These are phyloP conservation scores for Pouteria glomerata DNA, from an alignment of 148 eudicot species.

Conservation along the genomic window DNA sequence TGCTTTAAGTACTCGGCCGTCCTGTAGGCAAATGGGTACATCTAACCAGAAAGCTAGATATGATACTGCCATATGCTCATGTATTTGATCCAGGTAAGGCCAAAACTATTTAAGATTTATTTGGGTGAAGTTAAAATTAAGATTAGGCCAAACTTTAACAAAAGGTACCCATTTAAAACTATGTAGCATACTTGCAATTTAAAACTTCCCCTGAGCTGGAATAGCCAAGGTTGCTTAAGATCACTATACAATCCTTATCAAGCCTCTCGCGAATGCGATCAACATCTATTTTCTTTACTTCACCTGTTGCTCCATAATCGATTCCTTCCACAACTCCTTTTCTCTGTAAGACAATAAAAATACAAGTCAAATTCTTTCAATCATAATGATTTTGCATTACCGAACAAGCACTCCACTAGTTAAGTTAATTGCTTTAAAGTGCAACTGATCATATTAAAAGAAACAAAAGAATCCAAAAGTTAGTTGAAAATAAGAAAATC, in stretches of 20 bases:
- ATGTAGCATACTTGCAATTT: constrained; percentile 91
- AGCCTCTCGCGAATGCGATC: constrained; percentile 80
- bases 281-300: constrained; percentile 92
- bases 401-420: not conserved
- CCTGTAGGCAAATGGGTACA: too few species aligned
- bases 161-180: constrained; percentile 40
- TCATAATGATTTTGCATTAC: not conserved
- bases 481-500: not conserved
- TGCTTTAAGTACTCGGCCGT: too few species aligned
- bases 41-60: too few species aligned
- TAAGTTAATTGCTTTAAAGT: not conserved
- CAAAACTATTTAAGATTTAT: too few species aligned
- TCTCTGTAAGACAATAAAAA: constrained; percentile 40
- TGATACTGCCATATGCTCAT: not conserved
- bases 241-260: constrained; percentile 81
- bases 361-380: not conserved
- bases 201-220: constrained; percentile 96
- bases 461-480: not conserved
- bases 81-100: not conserved
- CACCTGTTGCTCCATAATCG: constrained; percentile 93
- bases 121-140: too few species aligned
- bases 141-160: constrained; percentile 17
- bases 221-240: constrained; percentile 84
- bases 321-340: constrained; percentile 90
- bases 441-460: not conserved